Percentiles rank a stretch among this genome's conserved stretches.
These are phyloP conservation scores for Chrysoporthe cubensis DNA, from an alignment of 2,329 filamentous ascomycete genomes.

Conservation along the genomic window DNA sequence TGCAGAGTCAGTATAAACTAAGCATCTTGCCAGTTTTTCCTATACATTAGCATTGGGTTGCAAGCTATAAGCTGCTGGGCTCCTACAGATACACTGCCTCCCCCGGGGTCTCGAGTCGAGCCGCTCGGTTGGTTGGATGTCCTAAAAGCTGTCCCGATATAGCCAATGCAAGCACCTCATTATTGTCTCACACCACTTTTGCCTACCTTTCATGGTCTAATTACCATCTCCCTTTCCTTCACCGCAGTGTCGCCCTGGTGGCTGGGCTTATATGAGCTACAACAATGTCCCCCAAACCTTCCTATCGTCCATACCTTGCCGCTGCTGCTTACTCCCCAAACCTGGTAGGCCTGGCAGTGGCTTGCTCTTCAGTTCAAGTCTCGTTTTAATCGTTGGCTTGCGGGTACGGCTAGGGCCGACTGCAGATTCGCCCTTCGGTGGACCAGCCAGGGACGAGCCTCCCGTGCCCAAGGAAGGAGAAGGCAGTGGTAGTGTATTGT, in stretches of 20 bases:
- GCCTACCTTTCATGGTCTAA: not conserved
- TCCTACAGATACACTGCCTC: not conserved
- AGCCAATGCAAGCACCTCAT: conserved; percentile 14
- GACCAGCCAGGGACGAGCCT: not conserved
- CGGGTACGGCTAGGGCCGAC: not conserved
- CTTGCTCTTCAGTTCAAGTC: conserved; percentile 17
- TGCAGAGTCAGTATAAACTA: not conserved
- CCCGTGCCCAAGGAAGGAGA: not conserved
- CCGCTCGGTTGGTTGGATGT: conserved; percentile 1
- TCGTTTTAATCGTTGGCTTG: conserved; percentile 3
- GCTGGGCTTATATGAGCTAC: conserved; percentile 13
- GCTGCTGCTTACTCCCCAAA: conserved; percentile 19
- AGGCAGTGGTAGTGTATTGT: not conserved
- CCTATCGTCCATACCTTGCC: conserved; percentile 10
- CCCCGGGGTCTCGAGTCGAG: no score
- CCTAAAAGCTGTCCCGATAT: conserved; percentile 2
- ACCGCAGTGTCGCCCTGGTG: no score
- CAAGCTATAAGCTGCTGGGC: not conserved
- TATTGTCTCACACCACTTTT: not conserved
- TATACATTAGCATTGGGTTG: not conserved
- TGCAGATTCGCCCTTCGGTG: not conserved
- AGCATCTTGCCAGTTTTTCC: not conserved
- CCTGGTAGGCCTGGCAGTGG: conserved; percentile 25
- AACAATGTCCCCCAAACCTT: conserved; percentile 28
- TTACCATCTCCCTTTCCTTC: not conserved